Evolutionary conservation across 176 grass and related monocot species (phyloP), one percentile per base, ranked within the genome.

Genomic region (Oryza nivara): DNA sequence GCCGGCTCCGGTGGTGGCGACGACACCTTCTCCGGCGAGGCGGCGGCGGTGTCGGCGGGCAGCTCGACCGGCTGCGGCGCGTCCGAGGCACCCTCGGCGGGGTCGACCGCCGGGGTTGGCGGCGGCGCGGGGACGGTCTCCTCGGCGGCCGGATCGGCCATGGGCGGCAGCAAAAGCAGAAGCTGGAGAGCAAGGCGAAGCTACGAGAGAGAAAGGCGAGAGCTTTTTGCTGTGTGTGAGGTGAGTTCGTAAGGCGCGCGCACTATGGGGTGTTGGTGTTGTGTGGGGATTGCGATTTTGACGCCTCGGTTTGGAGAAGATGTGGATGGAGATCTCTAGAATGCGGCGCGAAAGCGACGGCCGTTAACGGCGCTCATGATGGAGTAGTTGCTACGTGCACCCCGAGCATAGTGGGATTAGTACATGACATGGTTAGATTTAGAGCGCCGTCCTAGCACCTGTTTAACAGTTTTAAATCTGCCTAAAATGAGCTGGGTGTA

Each of bases 81-180:
- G 8, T 73, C 80, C 0, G 61, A 80, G 10, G n/a, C 81, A 0
- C 32, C 79, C 56, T 82, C 96, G 9, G 80, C 68, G 12, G 88
- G 48, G 30, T 32, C 30, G 51, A 81, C 88, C 67, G 86, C 90
- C 1, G 84, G 67, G 20, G 86, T 82, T 16, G 83, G 83, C 20
- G 94, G 91, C 25, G 84, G 84, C 47, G 84, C 68, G 68, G 68
- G 28, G 30, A 86, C 70, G 25, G 73, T 87, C 83, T 94, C 92
- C 85, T 90, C 88, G 9, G 40, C 88, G 9, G 40, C 65, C 2
- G 74, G 76, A 76, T 87, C 92, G 74, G 91, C 93, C 87, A 91
- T 90, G 17, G 71, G 19, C 19, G 19, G 54, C 5, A 8, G 19
- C 2, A 5, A 5, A 35, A 32, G 30, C 30, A 32, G 30, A 6